phyloP scores from a whole-genome alignment of 768 basidiomycete genomes.

The Tubosaeta sp. region DNA sequence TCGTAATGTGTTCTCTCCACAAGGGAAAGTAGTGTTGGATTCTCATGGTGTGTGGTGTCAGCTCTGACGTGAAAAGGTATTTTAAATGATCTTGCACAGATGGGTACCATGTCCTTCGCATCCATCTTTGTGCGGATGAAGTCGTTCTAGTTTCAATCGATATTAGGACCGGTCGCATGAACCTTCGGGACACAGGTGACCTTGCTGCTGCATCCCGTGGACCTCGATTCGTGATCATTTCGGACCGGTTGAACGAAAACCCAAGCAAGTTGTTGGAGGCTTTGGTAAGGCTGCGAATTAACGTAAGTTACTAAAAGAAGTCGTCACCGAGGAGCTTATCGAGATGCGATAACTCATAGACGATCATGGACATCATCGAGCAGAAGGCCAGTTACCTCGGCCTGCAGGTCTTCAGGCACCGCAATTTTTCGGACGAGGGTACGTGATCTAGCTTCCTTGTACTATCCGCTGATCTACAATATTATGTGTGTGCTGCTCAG shows the following conservation, averaged over 20 bases:
- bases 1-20: constrained; percentile 55
- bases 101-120: constrained; percentile 53
- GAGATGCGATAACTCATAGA: constrained; percentile 43
- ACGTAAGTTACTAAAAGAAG: constrained; percentile 40
- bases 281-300: constrained; percentile 55
- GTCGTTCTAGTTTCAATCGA: constrained; percentile 75
- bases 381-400: constrained; percentile 86
- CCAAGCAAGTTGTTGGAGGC: constrained; percentile 56
- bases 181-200: constrained; percentile 76
- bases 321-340: not conserved
- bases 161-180: constrained; percentile 71
- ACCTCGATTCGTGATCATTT: constrained; percentile 54
- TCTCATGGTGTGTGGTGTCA: constrained; percentile 45
- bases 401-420: constrained; percentile 63
- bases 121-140: constrained; percentile 74
- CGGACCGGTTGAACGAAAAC: constrained; percentile 65
- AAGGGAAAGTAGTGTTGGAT: constrained; percentile 54
- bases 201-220: constrained; percentile 71
- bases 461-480: not conserved
- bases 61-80: not conserved
- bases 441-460: constrained; percentile 5
- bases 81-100: constrained; percentile 34
- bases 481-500: constrained; percentile 33
- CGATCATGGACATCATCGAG: constrained; percentile 76
- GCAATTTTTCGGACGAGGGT: constrained; percentile 70